Evolutionary conservation across 352 stramenopile species (phyloP), one percentile per base, ranked within the genome.

Genomic region (Pythium volutum): DNA sequence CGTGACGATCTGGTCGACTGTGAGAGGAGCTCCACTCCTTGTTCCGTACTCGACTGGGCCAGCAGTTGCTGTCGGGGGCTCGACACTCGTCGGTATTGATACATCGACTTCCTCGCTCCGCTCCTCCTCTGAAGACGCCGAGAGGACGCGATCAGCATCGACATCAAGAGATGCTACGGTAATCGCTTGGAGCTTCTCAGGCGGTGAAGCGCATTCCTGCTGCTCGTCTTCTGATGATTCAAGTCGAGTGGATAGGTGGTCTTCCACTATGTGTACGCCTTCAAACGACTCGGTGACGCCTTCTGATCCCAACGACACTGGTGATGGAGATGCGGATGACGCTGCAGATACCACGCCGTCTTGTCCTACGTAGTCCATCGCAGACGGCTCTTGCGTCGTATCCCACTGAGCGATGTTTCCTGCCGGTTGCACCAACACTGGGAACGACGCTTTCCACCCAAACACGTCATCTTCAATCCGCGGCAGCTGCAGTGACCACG

Each of bases 1-100:
- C 36, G 64, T 61, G 2, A 89, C 58, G 48, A 89, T 82, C 38
- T 64, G 46, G 26, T 79, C 68, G 20, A 81, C 67, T 3, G 45
- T 43, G 59, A 59, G 14, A 46, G 1, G 25, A 23, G 20, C 31
- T 18, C 22, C 7, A 4, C 2, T 16, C 16, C 9, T 50, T 1
- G 22, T 31, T 6, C 43, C 4, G 31, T 22, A 31, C 42, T 29
- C 42, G 23, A 46, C 15, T 46, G 15, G n/a, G 12, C 33, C 33
- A 38, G 33, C 33, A 12, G 12, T 38, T 38, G 33, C 7, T 38
- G n/a, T n/a, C n/a, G 33, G 33, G 7, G 7, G 33, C 33, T 38
- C 33, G 12, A 38, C 12, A 38, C 33, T 38, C 33, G 33, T 7
- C 7, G 33, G 12, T 38, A 38, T 38, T 38, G 33, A 14, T 38